phyloP scores from a whole-genome alignment of 176 grass and related monocot genomes.

The Aegilops tauschii region DNA sequence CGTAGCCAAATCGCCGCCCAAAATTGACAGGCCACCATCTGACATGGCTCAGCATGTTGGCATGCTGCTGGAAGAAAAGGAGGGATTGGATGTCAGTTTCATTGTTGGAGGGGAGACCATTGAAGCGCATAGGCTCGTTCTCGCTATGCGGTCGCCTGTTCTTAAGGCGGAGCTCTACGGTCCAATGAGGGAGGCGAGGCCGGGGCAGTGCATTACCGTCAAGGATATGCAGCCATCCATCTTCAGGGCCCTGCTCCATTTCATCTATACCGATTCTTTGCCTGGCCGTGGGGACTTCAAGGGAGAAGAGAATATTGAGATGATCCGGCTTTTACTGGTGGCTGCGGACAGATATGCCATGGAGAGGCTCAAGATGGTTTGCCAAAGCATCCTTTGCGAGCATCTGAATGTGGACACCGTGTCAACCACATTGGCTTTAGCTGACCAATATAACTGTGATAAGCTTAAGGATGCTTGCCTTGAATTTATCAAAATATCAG shows the following conservation, averaged over 20 bases:
- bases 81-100: not conserved
- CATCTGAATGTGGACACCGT: not conserved
- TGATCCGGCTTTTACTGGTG: not conserved
- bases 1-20: not conserved
- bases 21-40: not conserved
- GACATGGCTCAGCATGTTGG: not conserved
- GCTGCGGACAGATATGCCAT: not conserved
- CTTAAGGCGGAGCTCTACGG: not conserved
- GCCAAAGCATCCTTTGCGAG: not conserved
- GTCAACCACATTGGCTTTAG: not conserved
- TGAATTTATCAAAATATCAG: not conserved
- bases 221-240: not conserved
- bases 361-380: not conserved
- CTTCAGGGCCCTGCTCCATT: not conserved
- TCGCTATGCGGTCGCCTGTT: not conserved
- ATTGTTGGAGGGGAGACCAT: not conserved
- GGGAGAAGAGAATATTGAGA: not conserved
- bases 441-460: not conserved
- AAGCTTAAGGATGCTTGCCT: not conserved
- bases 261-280: not conserved
- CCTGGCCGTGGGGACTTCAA: not conserved
- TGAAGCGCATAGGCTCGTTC: not conserved
- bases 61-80: not conserved
- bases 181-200: not conserved
- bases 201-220: not conserved